Base-by-base conservation (phyloP, 225 moss, liverwort and hornwort species). In the Asterella californica region DNA sequence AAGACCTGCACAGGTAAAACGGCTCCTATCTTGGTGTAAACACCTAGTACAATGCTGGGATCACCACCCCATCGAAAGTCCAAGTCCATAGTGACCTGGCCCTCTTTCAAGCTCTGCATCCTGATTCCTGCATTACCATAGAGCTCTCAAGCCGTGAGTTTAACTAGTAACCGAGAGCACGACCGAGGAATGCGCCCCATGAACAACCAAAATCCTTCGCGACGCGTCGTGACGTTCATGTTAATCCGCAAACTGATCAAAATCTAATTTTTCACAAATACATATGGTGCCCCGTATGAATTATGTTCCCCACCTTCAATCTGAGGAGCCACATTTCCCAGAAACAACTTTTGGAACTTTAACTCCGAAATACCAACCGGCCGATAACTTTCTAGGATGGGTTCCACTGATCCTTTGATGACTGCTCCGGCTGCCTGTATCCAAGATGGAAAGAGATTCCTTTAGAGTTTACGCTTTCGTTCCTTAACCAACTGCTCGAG, bases 61-160 rank as follows among this genome's bases (percentile, higher is more conserved):
- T 94, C 91, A 42, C 97, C 91, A 79, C 91, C 89, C 97, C 97
- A 97, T 79, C 88, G 89, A 50, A 94, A 90, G 74, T 97, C 93
- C 90, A 97, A 82, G 77, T 97, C 97, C 93, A 97, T 90, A 66
- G 90, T 94, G 47, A 97, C 84, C 79, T 97, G 94, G 72, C 97
- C 83, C 27, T 79, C 32, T 74, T 80, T 83, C 59, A 88, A 62
- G 15, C 75, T 75, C 75, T 92, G 91, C 45, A 92, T 79, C 81
- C 90, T 93, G 24, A 93, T 74, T 79, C 96, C 93, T 96, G 84
- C 37, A 38, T 25, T 32, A 38, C 9, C 8, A 34, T 57, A 59
- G 37, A 50, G 25, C 49, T 30, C 15, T 21, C 12, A 12, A 2
- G 46, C 7, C 25, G 21, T 71, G 27, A 71, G 46, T 47, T 32